Base-by-base conservation (phyloP, 371 early-diverging fungal genomes). In the Zancudomyces culisetae region DNA sequence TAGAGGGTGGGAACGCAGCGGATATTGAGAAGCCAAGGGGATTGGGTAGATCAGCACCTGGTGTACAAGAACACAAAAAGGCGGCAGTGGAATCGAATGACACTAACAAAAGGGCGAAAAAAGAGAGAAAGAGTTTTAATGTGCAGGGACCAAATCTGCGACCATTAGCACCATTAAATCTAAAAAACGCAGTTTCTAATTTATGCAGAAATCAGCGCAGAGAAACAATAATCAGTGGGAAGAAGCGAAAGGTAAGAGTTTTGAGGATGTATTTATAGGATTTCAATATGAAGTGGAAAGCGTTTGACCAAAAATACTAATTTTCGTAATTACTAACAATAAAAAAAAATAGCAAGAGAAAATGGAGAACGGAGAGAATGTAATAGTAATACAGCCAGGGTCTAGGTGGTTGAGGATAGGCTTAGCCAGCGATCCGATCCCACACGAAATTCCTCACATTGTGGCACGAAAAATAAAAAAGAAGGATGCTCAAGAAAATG, bases 301-400 rank as follows among this genome's bases (percentile, higher is more conserved):
- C n/a, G n/a, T n/a, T n/a, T n/a, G n/a, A n/a, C n/a, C n/a, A n/a
- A n/a, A n/a, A n/a, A n/a, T n/a, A n/a, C n/a, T n/a, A n/a, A n/a
- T n/a, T 35, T 35, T 35, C 15, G 15, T 35, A 35, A 10, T 6
- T 35, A 35, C 15, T 35, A 10, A 10, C 15, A 15, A 6, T 10
- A 35, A 35, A 10, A 15, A 6, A 35, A 10, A 12, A 19, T 45
- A 48, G 48, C 27, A 23, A 27, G 27, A 27, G 10, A 29, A 27
- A 48, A 48, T 48, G 10, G 27, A 26, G 4, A 48, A 27, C 30
- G 68, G 67, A 26, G 64, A 67, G 6, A 67, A 80, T 51, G 77
- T 83, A 15, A 76, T 89, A 41, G 75, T 90, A 3, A 79, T 90
- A 46, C 88, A 90, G 45, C 83, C 90, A 10, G 91, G 91, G 26